A percentile compares a stretch with the other conserved stretches of the same genome.
Evolutionary conservation across 1,284 basidiomycete genomes (phyloP).

Genomic region (Hypsizygus ulmarius): DNA sequence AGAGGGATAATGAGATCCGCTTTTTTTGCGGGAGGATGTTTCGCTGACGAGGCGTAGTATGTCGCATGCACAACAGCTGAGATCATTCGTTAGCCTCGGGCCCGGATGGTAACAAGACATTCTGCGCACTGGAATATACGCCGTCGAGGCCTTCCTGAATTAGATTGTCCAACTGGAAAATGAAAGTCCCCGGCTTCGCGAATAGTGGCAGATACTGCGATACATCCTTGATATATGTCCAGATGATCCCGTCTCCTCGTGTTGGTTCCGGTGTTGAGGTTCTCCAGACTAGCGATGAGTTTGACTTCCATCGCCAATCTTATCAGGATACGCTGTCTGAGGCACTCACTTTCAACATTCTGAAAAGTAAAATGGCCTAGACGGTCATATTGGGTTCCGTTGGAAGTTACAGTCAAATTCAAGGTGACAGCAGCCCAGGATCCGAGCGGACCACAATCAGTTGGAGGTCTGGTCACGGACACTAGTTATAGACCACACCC

Average conservation of each 20-base stretch:
- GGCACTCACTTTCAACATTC: constrained; percentile 64
- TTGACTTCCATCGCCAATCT: constrained; percentile 14
- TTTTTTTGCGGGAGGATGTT: constrained; percentile 55
- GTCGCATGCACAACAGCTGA: constrained; percentile 67
- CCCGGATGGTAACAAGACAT: not conserved
- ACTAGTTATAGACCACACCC: constrained; percentile 4
- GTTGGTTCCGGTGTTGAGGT: constrained; percentile 79
- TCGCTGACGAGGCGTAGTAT: constrained; percentile 58
- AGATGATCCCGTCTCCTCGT: constrained; percentile 64
- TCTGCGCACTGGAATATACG: constrained; percentile 60
- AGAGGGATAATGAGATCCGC: constrained; percentile 68
- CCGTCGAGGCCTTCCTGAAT: constrained; percentile 57
- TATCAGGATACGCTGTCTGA: not conserved
- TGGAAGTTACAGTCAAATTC: constrained; percentile 76
- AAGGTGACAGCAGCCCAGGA: constrained; percentile 74
- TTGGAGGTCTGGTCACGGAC: constrained; percentile 53
- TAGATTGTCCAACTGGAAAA: constrained; percentile 71
- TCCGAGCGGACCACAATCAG: constrained; percentile 65
- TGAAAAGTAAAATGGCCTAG: constrained; percentile 72
- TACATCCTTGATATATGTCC: constrained; percentile 77
- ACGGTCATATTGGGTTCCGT: constrained; percentile 77
- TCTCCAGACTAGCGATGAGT: constrained; percentile 55
- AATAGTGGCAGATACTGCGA: constrained; percentile 72
- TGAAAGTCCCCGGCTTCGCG: constrained; percentile 60
- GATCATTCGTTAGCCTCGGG: not conserved